Percentiles rank a stretch among this genome's conserved stretches.
These are phyloP conservation scores for Globisporangium spiculum DNA, from an alignment of 352 stramenopile genomes.

Conservation along the genomic window DNA sequence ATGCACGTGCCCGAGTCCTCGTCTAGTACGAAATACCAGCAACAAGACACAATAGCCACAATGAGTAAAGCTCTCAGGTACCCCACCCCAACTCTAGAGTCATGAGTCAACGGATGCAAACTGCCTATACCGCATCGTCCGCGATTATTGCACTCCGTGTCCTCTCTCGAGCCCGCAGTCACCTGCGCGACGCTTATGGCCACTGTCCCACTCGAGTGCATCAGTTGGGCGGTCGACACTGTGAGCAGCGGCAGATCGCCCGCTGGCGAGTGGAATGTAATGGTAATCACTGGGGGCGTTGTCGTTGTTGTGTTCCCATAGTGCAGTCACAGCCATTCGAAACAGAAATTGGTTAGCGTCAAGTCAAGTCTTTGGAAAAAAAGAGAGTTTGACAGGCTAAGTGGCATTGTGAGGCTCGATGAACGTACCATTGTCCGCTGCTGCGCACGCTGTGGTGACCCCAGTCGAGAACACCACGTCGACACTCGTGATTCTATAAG, in stretches of 20 bases:
- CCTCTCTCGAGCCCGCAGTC: slow-evolving; percentile 54
- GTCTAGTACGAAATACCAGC: slow-evolving; percentile 25
- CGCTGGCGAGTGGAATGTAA: slow-evolving; percentile 68
- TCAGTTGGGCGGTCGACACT: slow-evolving; percentile 33
- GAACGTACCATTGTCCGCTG: slow-evolving; percentile 38
- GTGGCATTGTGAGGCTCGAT: background rate
- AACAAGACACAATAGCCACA: background rate
- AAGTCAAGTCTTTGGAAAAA: background rate
- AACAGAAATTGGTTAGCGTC: background rate
- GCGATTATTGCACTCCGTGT: slow-evolving; percentile 75
- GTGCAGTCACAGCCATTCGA: background rate
- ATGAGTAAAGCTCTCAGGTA: background rate
- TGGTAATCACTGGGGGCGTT: slow-evolving; percentile 24
- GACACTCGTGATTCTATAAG: slow-evolving; percentile 47
- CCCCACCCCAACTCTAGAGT: too few relatives aligned
- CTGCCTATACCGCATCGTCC: slow-evolving; percentile 49
- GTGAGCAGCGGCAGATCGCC: slow-evolving; percentile 54
- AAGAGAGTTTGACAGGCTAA: background rate
- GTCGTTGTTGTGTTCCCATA: background rate
- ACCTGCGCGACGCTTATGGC: slow-evolving; percentile 24
- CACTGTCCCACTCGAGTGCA: slow-evolving; percentile 33
- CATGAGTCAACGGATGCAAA: background rate
- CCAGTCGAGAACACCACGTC: slow-evolving; percentile 39
- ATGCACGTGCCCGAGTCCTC: slow-evolving; percentile 59
- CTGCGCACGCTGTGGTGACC: slow-evolving; percentile 31